A percentile compares a stretch with the other conserved stretches of the same genome.
These are phyloP conservation scores for Pilatotrama ljubarskyi DNA, from an alignment of 768 basidiomycete species.

Conservation along the genomic window DNA sequence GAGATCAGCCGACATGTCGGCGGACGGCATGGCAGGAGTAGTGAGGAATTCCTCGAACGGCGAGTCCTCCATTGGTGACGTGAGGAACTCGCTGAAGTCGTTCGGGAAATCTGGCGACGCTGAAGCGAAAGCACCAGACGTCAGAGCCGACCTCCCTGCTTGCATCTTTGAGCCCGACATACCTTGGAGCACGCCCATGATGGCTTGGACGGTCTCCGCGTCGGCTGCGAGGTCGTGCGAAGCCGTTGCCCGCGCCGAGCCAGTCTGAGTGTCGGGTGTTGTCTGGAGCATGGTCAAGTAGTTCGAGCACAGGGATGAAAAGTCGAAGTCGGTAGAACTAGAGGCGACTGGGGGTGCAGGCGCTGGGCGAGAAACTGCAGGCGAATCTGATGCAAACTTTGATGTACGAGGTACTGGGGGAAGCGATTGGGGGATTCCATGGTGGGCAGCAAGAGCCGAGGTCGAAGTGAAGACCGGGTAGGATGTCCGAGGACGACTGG, in stretches of 20 bases:
- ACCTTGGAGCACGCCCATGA: slow-evolving; percentile 44
- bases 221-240: slow-evolving; percentile 20
- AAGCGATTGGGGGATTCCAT: slow-evolving; percentile 75
- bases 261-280: slow-evolving; percentile 33
- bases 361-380: slow-evolving; percentile 32
- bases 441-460: slow-evolving; percentile 70
- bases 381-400: slow-evolving; percentile 41
- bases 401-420: slow-evolving; percentile 67
- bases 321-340: slow-evolving; percentile 44
- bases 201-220: slow-evolving; percentile 36
- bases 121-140: slow-evolving; percentile 11
- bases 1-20: slow-evolving; percentile 39
- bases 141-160: slow-evolving; percentile 5
- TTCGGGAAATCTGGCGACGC: slow-evolving; percentile 43
- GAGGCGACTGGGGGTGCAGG: slow-evolving; percentile 24
- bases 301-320: slow-evolving; percentile 50
- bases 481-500: slow-evolving; percentile 68
- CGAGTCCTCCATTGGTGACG: slow-evolving; percentile 49
- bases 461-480: slow-evolving; percentile 60
- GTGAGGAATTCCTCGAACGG: slow-evolving; percentile 48
- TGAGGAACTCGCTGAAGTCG: slow-evolving; percentile 45
- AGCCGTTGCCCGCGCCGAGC: slow-evolving; percentile 27
- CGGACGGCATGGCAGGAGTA: slow-evolving; percentile 42
- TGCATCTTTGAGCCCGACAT: not conserved
- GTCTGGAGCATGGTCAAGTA: slow-evolving; percentile 69